Conservation (phyloP, 352 stramenopile species). For the Phytopythium mirpurense region DNA sequence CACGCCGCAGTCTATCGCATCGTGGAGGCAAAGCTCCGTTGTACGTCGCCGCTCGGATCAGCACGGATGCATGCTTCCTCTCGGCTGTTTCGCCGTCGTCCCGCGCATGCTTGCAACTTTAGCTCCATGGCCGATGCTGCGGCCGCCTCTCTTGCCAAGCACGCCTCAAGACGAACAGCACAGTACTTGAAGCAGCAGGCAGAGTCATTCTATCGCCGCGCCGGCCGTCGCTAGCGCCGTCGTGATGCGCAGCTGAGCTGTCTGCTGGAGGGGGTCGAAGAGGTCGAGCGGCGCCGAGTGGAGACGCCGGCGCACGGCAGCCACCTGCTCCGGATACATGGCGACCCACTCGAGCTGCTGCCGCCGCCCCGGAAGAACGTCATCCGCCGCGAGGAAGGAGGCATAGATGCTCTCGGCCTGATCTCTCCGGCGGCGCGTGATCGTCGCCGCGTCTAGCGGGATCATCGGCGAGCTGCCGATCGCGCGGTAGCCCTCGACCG, state of each 20-base stretch:
- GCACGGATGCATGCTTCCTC: too few species aligned
- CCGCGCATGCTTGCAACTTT: too few species aligned
- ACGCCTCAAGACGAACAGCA: too few species aligned
- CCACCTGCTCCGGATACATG: conserved; percentile 46
- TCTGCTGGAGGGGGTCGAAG: conserved; percentile 53
- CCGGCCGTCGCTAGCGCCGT: conserved; percentile 12
- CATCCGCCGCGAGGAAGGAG: conserved; percentile 24
- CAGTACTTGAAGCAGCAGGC: background rate
- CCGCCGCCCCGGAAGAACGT: background rate
- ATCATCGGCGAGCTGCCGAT: conserved; percentile 33
- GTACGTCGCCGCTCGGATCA: too few species aligned
- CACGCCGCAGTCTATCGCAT: too few species aligned
- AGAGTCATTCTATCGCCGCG: background rate
- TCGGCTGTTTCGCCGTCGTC: too few species aligned
- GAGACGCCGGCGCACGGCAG: conserved; percentile 22
- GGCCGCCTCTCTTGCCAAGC: too few species aligned
- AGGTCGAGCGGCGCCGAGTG: conserved; percentile 22
- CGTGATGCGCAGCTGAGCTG: conserved; percentile 44
- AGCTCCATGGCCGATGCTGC: too few species aligned
- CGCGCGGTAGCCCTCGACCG: conserved; percentile 48
- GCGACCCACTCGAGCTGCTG: conserved; percentile 33
- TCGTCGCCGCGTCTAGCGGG: conserved; percentile 28
- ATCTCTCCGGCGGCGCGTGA: conserved; percentile 26
- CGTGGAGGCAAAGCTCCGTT: too few species aligned
- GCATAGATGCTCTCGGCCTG: conserved; percentile 39